Percentiles rank a stretch among this genome's conserved stretches.
phyloP scores from a whole-genome alignment of 2,329 filamentous ascomycete genomes.

The Xylaria sp. region DNA sequence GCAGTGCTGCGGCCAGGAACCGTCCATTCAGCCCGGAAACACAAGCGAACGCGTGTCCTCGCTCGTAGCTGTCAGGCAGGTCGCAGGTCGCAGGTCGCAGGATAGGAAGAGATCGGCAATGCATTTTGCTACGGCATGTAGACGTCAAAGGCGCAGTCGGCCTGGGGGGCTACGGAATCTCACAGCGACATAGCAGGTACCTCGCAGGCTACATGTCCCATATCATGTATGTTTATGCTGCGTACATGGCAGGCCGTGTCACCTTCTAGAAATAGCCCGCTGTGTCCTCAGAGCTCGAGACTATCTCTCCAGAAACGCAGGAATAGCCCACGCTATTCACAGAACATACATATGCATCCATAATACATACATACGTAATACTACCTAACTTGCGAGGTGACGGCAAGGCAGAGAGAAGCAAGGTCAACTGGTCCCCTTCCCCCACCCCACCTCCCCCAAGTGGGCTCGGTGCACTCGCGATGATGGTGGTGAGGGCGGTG shows the following conservation, averaged over 20 bases:
- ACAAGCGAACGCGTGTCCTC: not conserved
- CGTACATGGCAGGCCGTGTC: conserved; percentile 8
- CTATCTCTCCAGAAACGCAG: not conserved
- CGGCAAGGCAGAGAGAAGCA: not conserved
- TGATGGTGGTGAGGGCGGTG: not conserved
- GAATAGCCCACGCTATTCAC: no score
- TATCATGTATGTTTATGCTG: no score
- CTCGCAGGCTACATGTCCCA: not conserved
- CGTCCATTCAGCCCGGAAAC: not conserved
- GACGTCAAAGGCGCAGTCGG: not conserved
- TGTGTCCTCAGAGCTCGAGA: not conserved
- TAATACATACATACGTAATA: no score
- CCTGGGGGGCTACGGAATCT: conserved; percentile 56
- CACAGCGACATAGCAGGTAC: conserved; percentile 24
- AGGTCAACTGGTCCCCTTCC: not conserved
- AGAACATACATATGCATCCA: no score
- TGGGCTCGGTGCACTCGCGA: no score
- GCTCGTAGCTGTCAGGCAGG: not conserved
- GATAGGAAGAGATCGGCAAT: not conserved
- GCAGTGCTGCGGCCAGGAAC: not conserved
- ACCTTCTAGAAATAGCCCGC: conserved; percentile 21
- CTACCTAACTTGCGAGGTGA: no score
- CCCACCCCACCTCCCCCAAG: not conserved
- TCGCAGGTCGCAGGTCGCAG: not conserved
- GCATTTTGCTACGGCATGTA: no score